Evolutionary conservation across 2,329 filamentous ascomycete species (phyloP), one percentile per base, ranked within the genome.

Genomic region (Fusarium domesticum): DNA sequence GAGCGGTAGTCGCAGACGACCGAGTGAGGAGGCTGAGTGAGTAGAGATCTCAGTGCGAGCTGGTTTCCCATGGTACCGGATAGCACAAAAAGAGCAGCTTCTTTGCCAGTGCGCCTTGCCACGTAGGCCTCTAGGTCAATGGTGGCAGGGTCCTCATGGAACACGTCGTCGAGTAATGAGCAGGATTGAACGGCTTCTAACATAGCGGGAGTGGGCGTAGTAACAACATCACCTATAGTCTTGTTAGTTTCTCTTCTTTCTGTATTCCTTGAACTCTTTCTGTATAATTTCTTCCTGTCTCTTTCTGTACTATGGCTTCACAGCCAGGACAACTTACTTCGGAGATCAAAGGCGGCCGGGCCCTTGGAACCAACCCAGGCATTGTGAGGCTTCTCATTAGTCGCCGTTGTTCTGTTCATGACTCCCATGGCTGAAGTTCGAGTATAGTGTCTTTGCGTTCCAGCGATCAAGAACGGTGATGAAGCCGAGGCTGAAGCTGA

Each of bases 51-150:
- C 33, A 96, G 76, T 0, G 86, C 84, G 15, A 96, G 74, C 65
- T 96, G 90, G 69, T 96, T 96, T 32, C 89, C 90, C 90, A 96
- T 96, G 5, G 91, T 96, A 4, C 92, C 92, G 0, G 88, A 93
- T 47, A 95, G 75, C 43, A 96, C 88, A 42, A 96, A 83, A 5
- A 96, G 74, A 0, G 80, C 86, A 6, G 81, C 82, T 59, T 90
- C 84, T 57, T 95, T 90, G 55, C 81, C 81, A 1, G 88, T 80
- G 4, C 95, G 76, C 23, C 76, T 63, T 15, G 89, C 88, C 35
- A 95, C 76, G 64, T 87, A 84, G 35, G 76, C 69, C 65, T 96
- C 87, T 32, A 97, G 80, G 18, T 79, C 75, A 39, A 78, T 82
- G 1, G 92, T 96, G 0, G 85, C 89, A 1, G 80, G 73, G 59